A percentile compares a stretch with the other conserved stretches of the same genome.
These are phyloP conservation scores for Neurospora discreta DNA, from an alignment of 495 filamentous ascomycete species.

Conservation along the genomic window DNA sequence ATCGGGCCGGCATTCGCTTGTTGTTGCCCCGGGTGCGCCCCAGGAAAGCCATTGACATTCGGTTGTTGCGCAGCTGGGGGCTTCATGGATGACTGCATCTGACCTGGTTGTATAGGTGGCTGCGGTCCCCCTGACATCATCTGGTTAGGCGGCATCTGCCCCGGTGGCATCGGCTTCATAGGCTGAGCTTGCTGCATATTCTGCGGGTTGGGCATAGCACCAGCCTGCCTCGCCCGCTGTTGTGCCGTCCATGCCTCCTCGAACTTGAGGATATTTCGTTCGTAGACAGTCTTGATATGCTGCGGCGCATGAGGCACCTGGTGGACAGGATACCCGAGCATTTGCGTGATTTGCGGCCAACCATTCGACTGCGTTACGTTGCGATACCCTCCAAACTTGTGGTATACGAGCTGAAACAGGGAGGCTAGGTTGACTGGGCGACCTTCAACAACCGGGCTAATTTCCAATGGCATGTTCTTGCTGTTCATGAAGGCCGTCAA, in stretches of 20 bases:
- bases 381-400: constrained; percentile 62
- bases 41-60: constrained; percentile 38
- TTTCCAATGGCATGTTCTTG: constrained; percentile 56
- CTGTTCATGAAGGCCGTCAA: constrained; percentile 61
- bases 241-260: constrained; percentile 58
- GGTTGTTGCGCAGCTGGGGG: constrained; percentile 35
- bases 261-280: constrained; percentile 59
- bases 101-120: constrained; percentile 36
- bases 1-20: constrained; percentile 23
- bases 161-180: constrained; percentile 24
- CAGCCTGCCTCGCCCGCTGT: constrained; percentile 44
- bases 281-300: constrained; percentile 62
- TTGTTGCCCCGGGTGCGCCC: constrained; percentile 32
- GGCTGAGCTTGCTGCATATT: constrained; percentile 27
- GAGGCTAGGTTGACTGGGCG: constrained; percentile 59
- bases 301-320: constrained; percentile 54
- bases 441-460: constrained; percentile 56
- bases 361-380: constrained; percentile 50
- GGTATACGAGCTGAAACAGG: constrained; percentile 65
- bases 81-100: constrained; percentile 39
- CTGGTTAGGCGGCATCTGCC: constrained; percentile 35
- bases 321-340: constrained; percentile 52
- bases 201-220: constrained; percentile 10
- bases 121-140: constrained; percentile 36
- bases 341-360: constrained; percentile 62